Evolutionary conservation across 2,329 filamentous ascomycete genomes (phyloP), one percentile per base, ranked within the genome.

Genomic region (Aspergillus chevalieri): DNA sequence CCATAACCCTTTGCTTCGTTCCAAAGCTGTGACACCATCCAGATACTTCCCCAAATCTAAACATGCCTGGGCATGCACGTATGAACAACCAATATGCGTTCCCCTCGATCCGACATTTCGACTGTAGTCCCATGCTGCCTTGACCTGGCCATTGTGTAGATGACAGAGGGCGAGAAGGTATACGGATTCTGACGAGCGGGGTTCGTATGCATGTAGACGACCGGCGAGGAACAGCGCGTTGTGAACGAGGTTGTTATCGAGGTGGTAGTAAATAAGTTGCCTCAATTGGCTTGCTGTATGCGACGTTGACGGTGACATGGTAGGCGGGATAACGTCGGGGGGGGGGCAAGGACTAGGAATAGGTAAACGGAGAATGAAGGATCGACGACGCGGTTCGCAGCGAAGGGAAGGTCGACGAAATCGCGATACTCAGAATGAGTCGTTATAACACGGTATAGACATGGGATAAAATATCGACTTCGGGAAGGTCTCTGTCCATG

Each of bases 151-250:
- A 43, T 89, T 80, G 46, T 88, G 86, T 46, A 93, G 80, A 69
- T 96, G 85, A 65, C 89, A 94, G 43, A 95, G 81, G 12, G 91
- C 83, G 44, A 95, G 76, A 10, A 98, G 81, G 66, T 95, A 91
- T 43, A 83, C 78, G 26, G 89, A 85, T 70, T 98, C 93, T 51
- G 81, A 78, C 17, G 85, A 87, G 61, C 87, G 84, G 21, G 86
- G 82, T 61, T 97, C 92, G 60, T 92, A 87, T 46, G 89, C 91
- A 54, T 84, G 80, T 17, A 96, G 81, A 56, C 93, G 84, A 64
- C 92, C 89, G 52, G 93, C 87, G 53, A 95, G 89, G 73, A 98
- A 98, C 39, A 95, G 83, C 49, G 93, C 93, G 66, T 95, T 97
- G 49, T 91, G 84, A 65, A 87, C 79, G 34, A 91, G 83, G 64